Percentiles rank a stretch among this genome's conserved stretches.
Evolutionary conservation across 768 basidiomycete genomes (phyloP).

Genomic region (Galerina sulciceps): DNA sequence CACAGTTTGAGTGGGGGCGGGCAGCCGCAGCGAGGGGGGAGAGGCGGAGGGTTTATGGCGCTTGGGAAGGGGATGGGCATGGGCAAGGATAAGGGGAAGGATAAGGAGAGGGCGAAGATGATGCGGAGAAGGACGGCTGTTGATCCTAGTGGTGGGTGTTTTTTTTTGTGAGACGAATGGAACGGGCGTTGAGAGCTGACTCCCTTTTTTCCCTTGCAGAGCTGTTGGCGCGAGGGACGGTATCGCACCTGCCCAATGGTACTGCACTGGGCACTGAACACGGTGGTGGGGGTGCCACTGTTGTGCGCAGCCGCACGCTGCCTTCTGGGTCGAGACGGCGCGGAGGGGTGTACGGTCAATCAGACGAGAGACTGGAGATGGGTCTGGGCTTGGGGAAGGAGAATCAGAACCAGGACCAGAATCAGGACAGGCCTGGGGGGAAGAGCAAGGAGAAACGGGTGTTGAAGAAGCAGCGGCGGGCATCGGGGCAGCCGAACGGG

Average conservation of each 20-base stretch:
- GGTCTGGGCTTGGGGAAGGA: neutral
- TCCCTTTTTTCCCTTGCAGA: conserved; percentile 17
- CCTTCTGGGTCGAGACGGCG: conserved; percentile 52
- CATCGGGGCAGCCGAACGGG: conserved; percentile 4
- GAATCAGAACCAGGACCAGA: conserved; percentile 10
- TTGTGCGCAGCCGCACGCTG: conserved; percentile 68
- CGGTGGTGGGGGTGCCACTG: conserved; percentile 28
- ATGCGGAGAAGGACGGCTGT: conserved; percentile 62
- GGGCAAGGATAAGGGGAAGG: conserved; percentile 25
- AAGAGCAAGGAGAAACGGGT: conserved; percentile 19
- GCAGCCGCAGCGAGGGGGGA: neutral
- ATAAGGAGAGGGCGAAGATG: conserved; percentile 32
- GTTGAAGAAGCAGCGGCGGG: conserved; percentile 24
- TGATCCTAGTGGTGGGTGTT: conserved; percentile 42
- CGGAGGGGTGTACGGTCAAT: conserved; percentile 1
- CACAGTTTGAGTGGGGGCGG: conserved; percentile 7
- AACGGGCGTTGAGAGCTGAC: neutral
- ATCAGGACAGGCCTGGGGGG: conserved; percentile 9
- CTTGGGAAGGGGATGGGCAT: conserved; percentile 14
- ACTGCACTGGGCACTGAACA: neutral
- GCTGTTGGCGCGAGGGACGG: conserved; percentile 31
- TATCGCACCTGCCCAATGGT: neutral
- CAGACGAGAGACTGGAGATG: neutral
- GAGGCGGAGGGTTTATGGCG: conserved; percentile 20
- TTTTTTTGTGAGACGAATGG: neutral